A percentile compares a stretch with the other conserved stretches of the same genome.
Evolutionary conservation across 2,329 filamentous ascomycete genomes (phyloP).

Genomic region (Graphiopsis chlorocephala): DNA sequence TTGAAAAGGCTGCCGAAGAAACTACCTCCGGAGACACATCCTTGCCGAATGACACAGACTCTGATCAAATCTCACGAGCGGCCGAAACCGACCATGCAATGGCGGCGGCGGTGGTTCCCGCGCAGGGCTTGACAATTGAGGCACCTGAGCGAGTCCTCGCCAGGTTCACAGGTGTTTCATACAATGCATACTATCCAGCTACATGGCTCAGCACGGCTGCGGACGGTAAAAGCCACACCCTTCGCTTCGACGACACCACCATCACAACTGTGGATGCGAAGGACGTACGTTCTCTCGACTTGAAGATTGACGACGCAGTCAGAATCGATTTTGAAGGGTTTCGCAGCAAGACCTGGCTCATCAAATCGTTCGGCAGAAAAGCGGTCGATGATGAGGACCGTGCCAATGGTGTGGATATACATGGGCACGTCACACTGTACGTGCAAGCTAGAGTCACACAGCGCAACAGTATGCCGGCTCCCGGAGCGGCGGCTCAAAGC

Average conservation of each 20-base stretch:
- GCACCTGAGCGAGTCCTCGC: conserved; percentile 56
- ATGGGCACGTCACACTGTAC: conserved; percentile 41
- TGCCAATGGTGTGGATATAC: conserved; percentile 40
- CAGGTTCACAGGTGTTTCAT: conserved; percentile 51
- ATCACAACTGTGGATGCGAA: conserved; percentile 39
- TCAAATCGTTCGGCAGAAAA: conserved; percentile 43
- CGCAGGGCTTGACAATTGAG: not conserved
- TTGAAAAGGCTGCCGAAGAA: not conserved
- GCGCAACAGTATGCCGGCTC: conserved; percentile 36
- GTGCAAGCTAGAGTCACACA: conserved; percentile 38
- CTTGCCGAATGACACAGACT: not conserved
- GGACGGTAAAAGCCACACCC: conserved; percentile 41
- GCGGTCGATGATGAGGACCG: conserved; percentile 28
- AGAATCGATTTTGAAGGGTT: conserved; percentile 46
- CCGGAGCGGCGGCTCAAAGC: conserved; percentile 9
- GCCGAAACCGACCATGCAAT: not conserved
- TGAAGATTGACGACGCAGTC: conserved; percentile 45
- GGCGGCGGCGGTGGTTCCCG: not conserved
- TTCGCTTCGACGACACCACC: conserved; percentile 50
- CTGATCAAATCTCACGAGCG: not conserved
- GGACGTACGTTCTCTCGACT: conserved; percentile 42
- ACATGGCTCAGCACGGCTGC: conserved; percentile 52
- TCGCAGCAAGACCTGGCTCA: conserved; percentile 44
- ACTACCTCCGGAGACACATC: not conserved
- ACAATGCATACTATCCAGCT: conserved; percentile 57